These are phyloP conservation scores for Hysterangium stoloniferum DNA, from an alignment of 768 basidiomycete species.

Conservation along the genomic window DNA sequence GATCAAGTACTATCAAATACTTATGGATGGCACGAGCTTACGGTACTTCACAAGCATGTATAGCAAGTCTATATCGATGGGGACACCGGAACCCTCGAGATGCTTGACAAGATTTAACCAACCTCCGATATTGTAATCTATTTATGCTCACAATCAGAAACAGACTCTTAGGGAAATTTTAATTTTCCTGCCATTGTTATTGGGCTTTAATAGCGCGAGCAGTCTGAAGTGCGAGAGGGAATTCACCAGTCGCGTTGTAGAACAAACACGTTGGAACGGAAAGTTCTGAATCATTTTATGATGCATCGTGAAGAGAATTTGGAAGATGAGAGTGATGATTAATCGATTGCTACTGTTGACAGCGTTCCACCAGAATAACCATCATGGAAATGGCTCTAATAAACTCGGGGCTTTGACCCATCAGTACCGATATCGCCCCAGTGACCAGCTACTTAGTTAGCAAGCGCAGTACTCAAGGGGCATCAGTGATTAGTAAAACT, in stretches of 20 bases:
- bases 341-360: constrained; percentile 53
- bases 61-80: constrained; percentile 56
- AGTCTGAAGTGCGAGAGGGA: constrained; percentile 43
- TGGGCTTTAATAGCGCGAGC: constrained; percentile 48
- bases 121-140: constrained; percentile 31
- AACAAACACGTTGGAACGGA: constrained; percentile 45
- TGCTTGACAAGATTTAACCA: constrained; percentile 43
- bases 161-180: constrained; percentile 61
- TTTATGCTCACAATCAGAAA: too few species aligned
- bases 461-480: constrained; percentile 27
- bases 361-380: constrained; percentile 40
- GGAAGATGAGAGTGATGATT: constrained; percentile 38
- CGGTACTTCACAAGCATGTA: too few species aligned
- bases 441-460: constrained; percentile 41
- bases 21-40: too few species aligned
- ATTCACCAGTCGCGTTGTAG: constrained; percentile 40
- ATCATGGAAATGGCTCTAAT: background rate
- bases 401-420: constrained; percentile 22
- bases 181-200: too few species aligned
- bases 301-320: background rate
- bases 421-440: constrained; percentile 47
- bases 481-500: constrained; percentile 12
- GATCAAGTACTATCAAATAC: background rate
- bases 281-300: constrained; percentile 30
- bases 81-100: constrained; percentile 39